Percentiles rank a stretch among this genome's conserved stretches.
Conservation (phyloP, 805 yeast species). For the Yarrowia sp. region DNA sequence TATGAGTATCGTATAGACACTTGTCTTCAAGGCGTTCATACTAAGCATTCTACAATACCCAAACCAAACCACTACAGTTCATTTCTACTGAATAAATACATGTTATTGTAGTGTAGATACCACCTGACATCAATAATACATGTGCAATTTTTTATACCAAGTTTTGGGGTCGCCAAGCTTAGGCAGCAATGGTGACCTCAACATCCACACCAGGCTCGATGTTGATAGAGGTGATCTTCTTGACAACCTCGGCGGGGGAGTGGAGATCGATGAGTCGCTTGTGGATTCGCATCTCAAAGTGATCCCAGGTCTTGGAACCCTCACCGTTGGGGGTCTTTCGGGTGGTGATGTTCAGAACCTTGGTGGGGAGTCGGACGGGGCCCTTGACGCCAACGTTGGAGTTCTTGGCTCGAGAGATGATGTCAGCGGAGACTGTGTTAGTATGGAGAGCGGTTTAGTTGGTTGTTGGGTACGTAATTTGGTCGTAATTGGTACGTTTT, state of each 20-base stretch:
- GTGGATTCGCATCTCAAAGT: slow-evolving; percentile 99
- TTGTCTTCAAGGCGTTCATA: no score
- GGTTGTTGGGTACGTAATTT: neutral
- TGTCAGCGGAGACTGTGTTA: slow-evolving; percentile 71
- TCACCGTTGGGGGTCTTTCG: slow-evolving; percentile 99
- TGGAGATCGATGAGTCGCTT: slow-evolving; percentile 98
- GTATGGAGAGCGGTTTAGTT: neutral
- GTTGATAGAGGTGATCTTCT: slow-evolving; percentile 95
- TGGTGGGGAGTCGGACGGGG: slow-evolving; percentile 99
- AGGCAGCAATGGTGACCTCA: slow-evolving; percentile 41
- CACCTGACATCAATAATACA: slow-evolving; percentile 14
- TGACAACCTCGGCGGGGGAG: slow-evolving; percentile 91
- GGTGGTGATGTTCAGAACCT: slow-evolving; percentile 96
- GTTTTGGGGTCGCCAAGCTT: slow-evolving; percentile 27
- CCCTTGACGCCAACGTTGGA: slow-evolving; percentile 90
- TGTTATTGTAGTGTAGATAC: neutral
- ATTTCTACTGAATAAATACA: slow-evolving; percentile 7
- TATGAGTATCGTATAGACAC: no score
- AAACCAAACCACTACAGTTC: no score
- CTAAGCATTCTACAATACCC: no score
- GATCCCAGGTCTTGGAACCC: slow-evolving; percentile 99
- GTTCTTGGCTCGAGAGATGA: slow-evolving; percentile 81
- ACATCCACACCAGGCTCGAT: slow-evolving; percentile 99
- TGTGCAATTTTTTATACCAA: slow-evolving; percentile 23
- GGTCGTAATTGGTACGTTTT: no score